These are phyloP conservation scores for Microdochium nivale DNA, from an alignment of 2,329 filamentous ascomycete species.

Conservation along the genomic window DNA sequence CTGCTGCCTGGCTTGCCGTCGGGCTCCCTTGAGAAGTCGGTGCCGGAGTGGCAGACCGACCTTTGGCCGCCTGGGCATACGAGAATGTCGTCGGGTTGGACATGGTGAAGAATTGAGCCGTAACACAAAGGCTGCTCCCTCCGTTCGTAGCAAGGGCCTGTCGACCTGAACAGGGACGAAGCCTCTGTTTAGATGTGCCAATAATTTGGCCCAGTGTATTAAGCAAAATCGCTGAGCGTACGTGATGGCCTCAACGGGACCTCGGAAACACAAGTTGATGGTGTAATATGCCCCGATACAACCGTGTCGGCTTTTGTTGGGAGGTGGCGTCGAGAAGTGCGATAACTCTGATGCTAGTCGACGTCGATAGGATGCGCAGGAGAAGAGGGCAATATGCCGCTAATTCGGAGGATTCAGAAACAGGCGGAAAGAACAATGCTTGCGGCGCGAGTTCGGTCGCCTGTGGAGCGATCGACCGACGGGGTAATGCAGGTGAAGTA, in stretches of 20 bases:
- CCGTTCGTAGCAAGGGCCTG: not conserved
- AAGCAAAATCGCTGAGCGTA: not conserved
- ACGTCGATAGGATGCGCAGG: too few species aligned
- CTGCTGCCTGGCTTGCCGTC: slow-evolving; percentile 18
- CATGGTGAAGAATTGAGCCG: slow-evolving; percentile 27
- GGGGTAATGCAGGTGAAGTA: too few species aligned
- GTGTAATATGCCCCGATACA: not conserved
- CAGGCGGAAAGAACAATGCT: too few species aligned
- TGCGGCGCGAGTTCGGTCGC: too few species aligned
- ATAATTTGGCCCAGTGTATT: not conserved
- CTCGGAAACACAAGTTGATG: not conserved
- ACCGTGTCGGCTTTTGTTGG: too few species aligned
- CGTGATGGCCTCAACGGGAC: not conserved
- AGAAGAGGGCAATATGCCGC: too few species aligned
- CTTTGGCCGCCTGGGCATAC: slow-evolving; percentile 92
- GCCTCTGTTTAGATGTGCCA: not conserved
- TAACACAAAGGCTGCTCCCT: not conserved
- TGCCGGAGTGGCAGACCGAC: slow-evolving; percentile 42
- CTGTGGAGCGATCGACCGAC: too few species aligned
- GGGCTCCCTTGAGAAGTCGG: slow-evolving; percentile 16
- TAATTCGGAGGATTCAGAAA: too few species aligned
- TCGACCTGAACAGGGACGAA: not conserved
- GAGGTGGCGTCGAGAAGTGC: too few species aligned
- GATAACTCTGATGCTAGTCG: too few species aligned
- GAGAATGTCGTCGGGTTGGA: slow-evolving; percentile 62